These are phyloP conservation scores for Chaetomium olivaceum DNA, from an alignment of 2,329 filamentous ascomycete genomes.

Conservation along the genomic window DNA sequence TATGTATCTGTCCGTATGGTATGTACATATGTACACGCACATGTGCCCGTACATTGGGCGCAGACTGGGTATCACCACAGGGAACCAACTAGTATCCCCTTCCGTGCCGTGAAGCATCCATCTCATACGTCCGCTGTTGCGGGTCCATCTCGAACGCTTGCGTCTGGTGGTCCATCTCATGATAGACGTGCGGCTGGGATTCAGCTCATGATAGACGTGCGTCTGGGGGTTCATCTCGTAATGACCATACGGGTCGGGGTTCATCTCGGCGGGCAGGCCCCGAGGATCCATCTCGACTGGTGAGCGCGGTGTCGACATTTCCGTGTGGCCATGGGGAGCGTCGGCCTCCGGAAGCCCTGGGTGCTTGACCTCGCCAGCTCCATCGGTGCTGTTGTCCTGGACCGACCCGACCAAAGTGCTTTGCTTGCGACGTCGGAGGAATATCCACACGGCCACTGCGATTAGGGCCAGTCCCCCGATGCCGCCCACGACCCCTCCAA, in stretches of 20 bases:
- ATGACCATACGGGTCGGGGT: neutral
- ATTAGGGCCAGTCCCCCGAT: constrained; percentile 18
- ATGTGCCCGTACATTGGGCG: neutral
- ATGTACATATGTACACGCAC: neutral
- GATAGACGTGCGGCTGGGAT: neutral
- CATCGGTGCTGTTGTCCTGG: neutral
- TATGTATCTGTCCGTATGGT: neutral
- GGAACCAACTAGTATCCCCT: neutral
- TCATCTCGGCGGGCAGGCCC: neutral
- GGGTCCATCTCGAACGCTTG: neutral
- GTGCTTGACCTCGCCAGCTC: neutral
- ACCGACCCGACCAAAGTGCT: neutral
- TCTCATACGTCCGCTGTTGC: neutral
- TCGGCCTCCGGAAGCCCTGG: neutral
- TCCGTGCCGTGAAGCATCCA: neutral
- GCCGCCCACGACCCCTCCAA: constrained; percentile 27
- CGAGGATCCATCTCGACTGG: neutral
- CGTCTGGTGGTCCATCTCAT: neutral
- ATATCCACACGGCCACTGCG: constrained; percentile 16
- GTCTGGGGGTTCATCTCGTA: neutral
- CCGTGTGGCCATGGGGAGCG: neutral
- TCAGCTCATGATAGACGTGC: neutral
- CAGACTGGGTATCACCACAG: neutral
- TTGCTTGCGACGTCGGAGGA: constrained; percentile 20
- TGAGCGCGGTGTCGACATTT: neutral